A percentile compares a stretch with the other conserved stretches of the same genome.
Evolutionary conservation across 1,284 basidiomycete species (phyloP).

Genomic region (Mycosarcoma mackinlayi): DNA sequence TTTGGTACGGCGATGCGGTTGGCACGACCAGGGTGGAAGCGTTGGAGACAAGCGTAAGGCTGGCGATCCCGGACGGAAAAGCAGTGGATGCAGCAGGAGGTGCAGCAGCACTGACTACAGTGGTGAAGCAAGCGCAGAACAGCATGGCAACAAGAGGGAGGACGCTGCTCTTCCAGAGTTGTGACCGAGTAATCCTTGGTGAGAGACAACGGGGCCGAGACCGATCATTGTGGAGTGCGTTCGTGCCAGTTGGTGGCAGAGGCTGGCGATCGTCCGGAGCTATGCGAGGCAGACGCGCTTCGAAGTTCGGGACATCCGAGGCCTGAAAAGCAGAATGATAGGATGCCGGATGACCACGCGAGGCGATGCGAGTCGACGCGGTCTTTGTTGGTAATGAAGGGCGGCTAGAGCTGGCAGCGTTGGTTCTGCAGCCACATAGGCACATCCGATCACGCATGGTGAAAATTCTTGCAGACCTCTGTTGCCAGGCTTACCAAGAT

Average conservation of each 20-base stretch:
- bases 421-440: constrained; percentile 27
- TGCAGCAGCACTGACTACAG: neutral
- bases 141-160: constrained; percentile 5
- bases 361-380: neutral
- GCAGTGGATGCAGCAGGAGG: constrained; percentile 11
- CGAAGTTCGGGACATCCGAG: neutral
- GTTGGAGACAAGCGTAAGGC: neutral
- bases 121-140: constrained; percentile 6
- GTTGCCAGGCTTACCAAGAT: no score
- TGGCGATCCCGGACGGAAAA: neutral
- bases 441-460: constrained; percentile 24
- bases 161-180: neutral
- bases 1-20: constrained; percentile 1
- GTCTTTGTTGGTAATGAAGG: neutral
- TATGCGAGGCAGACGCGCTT: no score
- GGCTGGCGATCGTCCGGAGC: no score
- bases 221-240: neutral
- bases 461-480: no score
- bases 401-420: constrained; percentile 33
- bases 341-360: neutral
- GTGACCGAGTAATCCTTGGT: neutral
- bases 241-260: neutral
- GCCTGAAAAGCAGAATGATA: neutral
- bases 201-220: neutral
- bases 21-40: neutral